Evolutionary conservation across 495 filamentous ascomycete species (phyloP).

Genomic region (Bathelium albidoporum): DNA sequence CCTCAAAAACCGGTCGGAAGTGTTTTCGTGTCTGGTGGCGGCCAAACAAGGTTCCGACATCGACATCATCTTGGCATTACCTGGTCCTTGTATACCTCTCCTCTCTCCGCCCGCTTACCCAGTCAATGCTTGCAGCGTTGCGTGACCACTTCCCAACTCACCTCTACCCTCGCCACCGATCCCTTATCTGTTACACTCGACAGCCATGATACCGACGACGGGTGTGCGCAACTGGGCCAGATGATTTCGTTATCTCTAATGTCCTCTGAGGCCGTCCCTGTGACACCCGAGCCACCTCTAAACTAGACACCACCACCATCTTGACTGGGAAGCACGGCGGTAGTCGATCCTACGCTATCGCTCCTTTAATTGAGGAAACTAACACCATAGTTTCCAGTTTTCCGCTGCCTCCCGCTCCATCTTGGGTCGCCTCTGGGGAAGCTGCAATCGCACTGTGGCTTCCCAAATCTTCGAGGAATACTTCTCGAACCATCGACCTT

Average conservation of each 20-base stretch:
- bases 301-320: conserved; percentile 3
- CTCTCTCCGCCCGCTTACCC: not conserved
- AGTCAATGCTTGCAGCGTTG: not conserved
- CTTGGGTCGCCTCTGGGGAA: not conserved
- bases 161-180: not conserved
- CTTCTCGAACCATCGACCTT: not conserved
- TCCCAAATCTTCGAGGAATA: not conserved
- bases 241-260: conserved; percentile 3
- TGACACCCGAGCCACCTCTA: conserved; percentile 14
- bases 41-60: not conserved
- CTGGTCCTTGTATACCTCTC: not conserved
- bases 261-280: conserved; percentile 12
- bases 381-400: no score
- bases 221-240: not conserved
- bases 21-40: not conserved
- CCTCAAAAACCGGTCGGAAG: not conserved
- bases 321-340: not conserved
- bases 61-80: not conserved
- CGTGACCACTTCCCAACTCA: not conserved
- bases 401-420: not conserved
- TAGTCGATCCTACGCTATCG: no score
- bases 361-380: no score
- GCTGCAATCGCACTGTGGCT: not conserved
- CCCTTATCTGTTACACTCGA: not conserved
- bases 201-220: not conserved